Base-by-base conservation (phyloP, 768 basidiomycete species). In the Pisolithus sp. region DNA sequence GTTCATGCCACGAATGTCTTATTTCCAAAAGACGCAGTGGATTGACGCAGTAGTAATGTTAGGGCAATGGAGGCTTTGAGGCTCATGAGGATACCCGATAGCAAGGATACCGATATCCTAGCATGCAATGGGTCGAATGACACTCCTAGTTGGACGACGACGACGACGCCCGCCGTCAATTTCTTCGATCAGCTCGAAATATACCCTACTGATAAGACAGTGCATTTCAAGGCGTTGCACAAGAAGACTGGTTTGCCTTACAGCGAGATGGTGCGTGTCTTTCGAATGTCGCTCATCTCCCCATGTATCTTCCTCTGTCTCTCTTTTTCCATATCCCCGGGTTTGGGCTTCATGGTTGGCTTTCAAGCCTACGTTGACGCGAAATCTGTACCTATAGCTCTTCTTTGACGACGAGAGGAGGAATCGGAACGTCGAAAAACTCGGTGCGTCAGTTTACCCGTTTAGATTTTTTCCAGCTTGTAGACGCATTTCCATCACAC, bases 161-260 rank as follows among this genome's bases (percentile, higher is more conserved):
- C 43, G 2, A 45, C 43, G 26, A 26, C 43, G 5, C 68, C 77
- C 17, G 87, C 86, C 0, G 72, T 78, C 49, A 65, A 75, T 30
- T 84, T 81, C 56, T 87, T 89, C 60, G 79, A 86, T 59, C 77
- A 88, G 52, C 56, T 80, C 42, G 85, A 89, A 60, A 86, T 90
- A 65, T 89, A 85, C 61, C 85, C 85, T 23, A 83, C 86, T 15
- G 89, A 89, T 21, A 93, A 94, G 70, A 70, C 91, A 17, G 76
- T 77, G 4, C 91, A 93, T 62, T 94, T 94, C 72, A 82, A 78
- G 62, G 75, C 78, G 43, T 61, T 93, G 21, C 85, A 90, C 62
- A 70, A 79, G 45, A 76, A 80, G 58, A 92, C 89, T 0, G 84
- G 83, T 2, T 80, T 93, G 46, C 80, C 87, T 0, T 92, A 89